phyloP scores from a whole-genome alignment of 2,329 filamentous ascomycete species.

The Exutisphaerella laricina region DNA sequence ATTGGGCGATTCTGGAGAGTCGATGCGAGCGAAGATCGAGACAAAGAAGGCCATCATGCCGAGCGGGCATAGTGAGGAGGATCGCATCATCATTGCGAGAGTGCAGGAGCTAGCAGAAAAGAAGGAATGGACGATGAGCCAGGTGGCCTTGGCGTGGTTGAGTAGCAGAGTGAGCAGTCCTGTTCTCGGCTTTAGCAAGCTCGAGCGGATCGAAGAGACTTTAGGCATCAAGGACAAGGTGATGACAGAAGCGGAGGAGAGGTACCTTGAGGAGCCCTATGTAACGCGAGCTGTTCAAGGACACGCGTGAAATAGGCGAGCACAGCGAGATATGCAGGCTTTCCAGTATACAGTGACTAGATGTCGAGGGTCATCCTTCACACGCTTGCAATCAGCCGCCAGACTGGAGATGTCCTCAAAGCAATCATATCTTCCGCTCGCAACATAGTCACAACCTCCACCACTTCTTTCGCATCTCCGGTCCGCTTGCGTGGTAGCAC shows the following conservation, averaged over 20 bases:
- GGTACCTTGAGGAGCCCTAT: conserved; percentile 48
- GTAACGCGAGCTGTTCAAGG: conserved; percentile 26
- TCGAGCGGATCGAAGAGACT: conserved; percentile 47
- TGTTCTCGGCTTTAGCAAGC: conserved; percentile 48
- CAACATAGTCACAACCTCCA: no score
- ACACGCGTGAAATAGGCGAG: conserved; percentile 10
- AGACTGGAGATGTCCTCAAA: no score
- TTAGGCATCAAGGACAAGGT: conserved; percentile 40
- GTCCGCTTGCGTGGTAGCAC: no score
- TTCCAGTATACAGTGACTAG: no score
- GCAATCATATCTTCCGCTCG: no score
- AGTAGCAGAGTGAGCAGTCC: conserved; percentile 38
- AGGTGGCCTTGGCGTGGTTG: conserved; percentile 27
- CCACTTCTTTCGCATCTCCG: no score
- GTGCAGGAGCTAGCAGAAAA: conserved; percentile 40
- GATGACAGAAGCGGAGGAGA: conserved; percentile 46
- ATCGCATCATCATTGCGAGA: conserved; percentile 37
- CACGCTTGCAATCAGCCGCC: no score
- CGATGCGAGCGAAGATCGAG: conserved; percentile 10
- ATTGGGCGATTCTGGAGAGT: conserved; percentile 9
- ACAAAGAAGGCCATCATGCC: conserved; percentile 14
- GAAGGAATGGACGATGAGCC: conserved; percentile 29
- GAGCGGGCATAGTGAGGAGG: conserved; percentile 26
- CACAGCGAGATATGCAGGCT: no score
- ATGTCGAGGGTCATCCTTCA: no score